Conservation (phyloP, 345 rosid genomes). For the Brassica napus region DNA sequence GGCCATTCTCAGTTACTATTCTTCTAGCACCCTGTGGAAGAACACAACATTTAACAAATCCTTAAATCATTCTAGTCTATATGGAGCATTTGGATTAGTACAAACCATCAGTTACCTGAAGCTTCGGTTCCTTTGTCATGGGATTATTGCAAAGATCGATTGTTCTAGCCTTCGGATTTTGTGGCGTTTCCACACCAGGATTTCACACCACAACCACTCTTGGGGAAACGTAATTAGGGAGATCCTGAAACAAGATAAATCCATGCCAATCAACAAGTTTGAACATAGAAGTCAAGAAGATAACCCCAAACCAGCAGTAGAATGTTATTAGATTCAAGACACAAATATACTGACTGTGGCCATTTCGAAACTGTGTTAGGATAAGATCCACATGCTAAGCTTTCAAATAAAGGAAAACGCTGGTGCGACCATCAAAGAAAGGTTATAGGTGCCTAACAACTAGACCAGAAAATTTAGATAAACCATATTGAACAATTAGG, state of each 20-base stretch:
- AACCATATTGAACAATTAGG: slow-evolving; percentile 18
- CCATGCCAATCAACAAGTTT: slow-evolving; percentile 23
- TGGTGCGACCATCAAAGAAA: not conserved
- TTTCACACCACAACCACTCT: slow-evolving; percentile 98
- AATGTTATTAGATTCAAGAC: slow-evolving; percentile 5
- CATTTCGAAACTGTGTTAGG: not conserved
- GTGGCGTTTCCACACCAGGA: slow-evolving; percentile 99
- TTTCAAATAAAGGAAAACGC: slow-evolving; percentile 1
- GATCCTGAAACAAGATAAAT: slow-evolving; percentile 65
- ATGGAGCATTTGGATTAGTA: not conserved
- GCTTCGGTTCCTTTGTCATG: slow-evolving; percentile 98
- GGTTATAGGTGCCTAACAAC: not conserved
- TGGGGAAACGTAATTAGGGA: slow-evolving; percentile 97
- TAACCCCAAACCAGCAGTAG: slow-evolving; percentile 18
- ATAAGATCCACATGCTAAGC: too few species aligned
- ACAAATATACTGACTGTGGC: not conserved
- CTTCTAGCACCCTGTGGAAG: slow-evolving; percentile 78
- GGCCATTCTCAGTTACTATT: slow-evolving; percentile 90
- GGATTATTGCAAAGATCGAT: slow-evolving; percentile 99
- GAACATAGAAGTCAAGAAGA: slow-evolving; percentile 1
- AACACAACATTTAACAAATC: not conserved
- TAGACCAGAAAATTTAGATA: not conserved
- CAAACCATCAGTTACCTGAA: slow-evolving; percentile 55
- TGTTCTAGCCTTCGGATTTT: slow-evolving; percentile 85
- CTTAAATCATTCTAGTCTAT: not conserved